These are phyloP conservation scores for Colletotrichum scovillei DNA, from an alignment of 2,329 filamentous ascomycete species.

Conservation along the genomic window DNA sequence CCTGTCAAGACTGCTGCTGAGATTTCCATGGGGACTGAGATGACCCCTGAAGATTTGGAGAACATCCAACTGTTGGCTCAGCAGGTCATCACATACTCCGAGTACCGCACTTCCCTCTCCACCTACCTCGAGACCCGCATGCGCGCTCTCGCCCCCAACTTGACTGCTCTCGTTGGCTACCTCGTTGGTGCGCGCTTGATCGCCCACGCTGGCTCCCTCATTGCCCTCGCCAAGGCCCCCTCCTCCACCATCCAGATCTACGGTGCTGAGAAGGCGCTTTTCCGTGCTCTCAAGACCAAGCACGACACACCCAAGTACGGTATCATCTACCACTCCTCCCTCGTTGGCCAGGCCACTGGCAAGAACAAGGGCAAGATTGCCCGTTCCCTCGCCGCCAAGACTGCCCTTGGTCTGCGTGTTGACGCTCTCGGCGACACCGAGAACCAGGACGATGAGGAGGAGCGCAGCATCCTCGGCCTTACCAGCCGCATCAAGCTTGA, in stretches of 20 bases:
- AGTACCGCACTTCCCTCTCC: slow-evolving; percentile 89
- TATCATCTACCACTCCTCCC: slow-evolving; percentile 90
- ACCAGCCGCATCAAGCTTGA: slow-evolving; percentile 79
- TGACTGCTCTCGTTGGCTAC: slow-evolving; percentile 92
- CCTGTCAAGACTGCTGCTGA: slow-evolving; percentile 95
- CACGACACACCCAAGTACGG: slow-evolving; percentile 99
- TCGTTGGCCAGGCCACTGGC: slow-evolving; percentile 96
- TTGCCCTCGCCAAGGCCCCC: slow-evolving; percentile 94
- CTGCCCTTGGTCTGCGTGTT: slow-evolving; percentile 90
- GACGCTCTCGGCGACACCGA: slow-evolving; percentile 77
- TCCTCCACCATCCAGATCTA: slow-evolving; percentile 98
- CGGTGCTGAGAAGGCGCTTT: slow-evolving; percentile 97
- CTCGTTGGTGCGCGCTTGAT: slow-evolving; percentile 95
- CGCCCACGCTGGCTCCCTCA: slow-evolving; percentile 91
- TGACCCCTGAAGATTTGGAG: slow-evolving; percentile 89
- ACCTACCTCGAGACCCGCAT: slow-evolving; percentile 93
- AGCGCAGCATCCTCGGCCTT: slow-evolving; percentile 84
- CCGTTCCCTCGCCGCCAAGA: slow-evolving; percentile 93
- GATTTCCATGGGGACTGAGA: slow-evolving; percentile 98
- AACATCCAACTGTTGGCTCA: slow-evolving; percentile 93
- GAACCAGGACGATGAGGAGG: slow-evolving; percentile 85
- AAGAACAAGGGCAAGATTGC: slow-evolving; percentile 99
- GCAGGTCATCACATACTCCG: slow-evolving; percentile 91
- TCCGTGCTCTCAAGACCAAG: slow-evolving; percentile 98
- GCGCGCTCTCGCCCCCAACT: slow-evolving; percentile 95